Evolutionary conservation across 768 basidiomycete species (phyloP).

Genomic region (Collybia nuda): DNA sequence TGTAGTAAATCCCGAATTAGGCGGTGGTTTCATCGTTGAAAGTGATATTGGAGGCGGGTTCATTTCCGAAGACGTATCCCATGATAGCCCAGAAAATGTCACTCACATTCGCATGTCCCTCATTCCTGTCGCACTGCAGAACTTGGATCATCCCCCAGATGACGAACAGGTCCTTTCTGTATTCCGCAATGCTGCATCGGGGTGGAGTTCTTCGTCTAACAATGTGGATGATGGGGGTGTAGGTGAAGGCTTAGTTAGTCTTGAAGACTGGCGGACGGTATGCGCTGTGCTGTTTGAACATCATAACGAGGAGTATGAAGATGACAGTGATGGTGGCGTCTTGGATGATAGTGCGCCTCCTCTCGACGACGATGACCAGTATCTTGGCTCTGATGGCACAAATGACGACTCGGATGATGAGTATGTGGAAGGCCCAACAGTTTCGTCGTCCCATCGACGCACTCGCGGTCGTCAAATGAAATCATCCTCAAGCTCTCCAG

Average conservation of each 20-base stretch:
- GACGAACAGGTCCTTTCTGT: slow-evolving; percentile 73
- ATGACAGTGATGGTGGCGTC: slow-evolving; percentile 23
- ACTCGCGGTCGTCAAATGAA: slow-evolving; percentile 4
- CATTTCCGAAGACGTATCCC: slow-evolving; percentile 12
- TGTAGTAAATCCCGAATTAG: not conserved
- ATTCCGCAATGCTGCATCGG: slow-evolving; percentile 73
- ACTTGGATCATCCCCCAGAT: slow-evolving; percentile 66
- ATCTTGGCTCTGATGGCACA: slow-evolving; percentile 11
- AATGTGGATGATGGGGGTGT: slow-evolving; percentile 11
- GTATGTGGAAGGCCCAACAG: slow-evolving; percentile 24
- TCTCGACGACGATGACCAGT: slow-evolving; percentile 15
- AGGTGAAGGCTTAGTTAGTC: slow-evolving; percentile 42
- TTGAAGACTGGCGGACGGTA: slow-evolving; percentile 78
- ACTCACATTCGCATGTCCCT: slow-evolving; percentile 50
- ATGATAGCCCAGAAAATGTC: slow-evolving; percentile 9
- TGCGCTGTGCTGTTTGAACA: slow-evolving; percentile 72
- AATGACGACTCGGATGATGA: slow-evolving; percentile 30
- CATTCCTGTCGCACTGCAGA: slow-evolving; percentile 61
- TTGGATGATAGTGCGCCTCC: slow-evolving; percentile 19
- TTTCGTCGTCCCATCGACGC: slow-evolving; percentile 18
- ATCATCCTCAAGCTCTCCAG: slow-evolving; percentile 2
- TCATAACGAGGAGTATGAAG: slow-evolving; percentile 24
- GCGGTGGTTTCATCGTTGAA: slow-evolving; percentile 6
- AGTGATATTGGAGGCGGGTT: slow-evolving; percentile 19
- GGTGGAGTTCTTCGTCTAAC: slow-evolving; percentile 49